Evolutionary conservation across 352 stramenopile species (phyloP).

Genomic region (Globisporangium barbulae): DNA sequence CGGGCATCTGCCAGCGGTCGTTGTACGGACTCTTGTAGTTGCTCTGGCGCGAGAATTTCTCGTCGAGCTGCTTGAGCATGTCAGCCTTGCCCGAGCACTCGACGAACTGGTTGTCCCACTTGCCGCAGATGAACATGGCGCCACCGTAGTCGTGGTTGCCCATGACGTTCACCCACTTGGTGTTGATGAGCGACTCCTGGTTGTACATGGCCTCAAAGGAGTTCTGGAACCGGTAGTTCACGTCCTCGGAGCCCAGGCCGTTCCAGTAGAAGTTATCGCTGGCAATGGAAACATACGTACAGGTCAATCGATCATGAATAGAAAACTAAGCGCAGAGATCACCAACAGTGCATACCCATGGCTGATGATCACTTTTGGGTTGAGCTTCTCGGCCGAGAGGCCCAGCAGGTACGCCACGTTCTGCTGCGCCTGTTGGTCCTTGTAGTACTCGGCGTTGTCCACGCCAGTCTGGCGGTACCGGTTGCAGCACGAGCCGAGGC

Average conservation of each 20-base stretch:
- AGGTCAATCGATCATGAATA: background rate
- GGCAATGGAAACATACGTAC: background rate
- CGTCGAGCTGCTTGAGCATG: conserved; percentile 59
- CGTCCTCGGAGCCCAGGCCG: conserved; percentile 58
- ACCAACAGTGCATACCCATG: conserved; percentile 37
- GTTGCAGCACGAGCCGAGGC: conserved; percentile 69
- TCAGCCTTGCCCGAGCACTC: conserved; percentile 55
- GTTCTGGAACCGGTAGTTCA: conserved; percentile 59
- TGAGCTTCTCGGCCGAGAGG: conserved; percentile 55
- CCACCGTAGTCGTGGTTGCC: conserved; percentile 75
- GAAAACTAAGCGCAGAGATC: background rate
- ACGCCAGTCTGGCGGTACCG: conserved; percentile 59
- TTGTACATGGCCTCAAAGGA: conserved; percentile 69
- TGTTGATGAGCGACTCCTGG: conserved; percentile 35
- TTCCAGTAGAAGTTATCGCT: conserved; percentile 78
- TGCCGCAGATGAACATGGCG: conserved; percentile 74
- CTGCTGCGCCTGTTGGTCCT: conserved; percentile 64
- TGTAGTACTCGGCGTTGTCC: conserved; percentile 60
- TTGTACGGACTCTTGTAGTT: conserved; percentile 62
- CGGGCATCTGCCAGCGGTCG: conserved; percentile 63
- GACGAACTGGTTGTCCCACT: conserved; percentile 58
- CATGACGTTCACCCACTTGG: conserved; percentile 71
- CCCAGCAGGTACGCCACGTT: conserved; percentile 60
- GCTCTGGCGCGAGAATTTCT: conserved; percentile 59
- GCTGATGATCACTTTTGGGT: conserved; percentile 56